A percentile compares a stretch with the other conserved stretches of the same genome.
phyloP scores from a whole-genome alignment of 2,329 filamentous ascomycete species.

The Raffaelea ambrosiae region DNA sequence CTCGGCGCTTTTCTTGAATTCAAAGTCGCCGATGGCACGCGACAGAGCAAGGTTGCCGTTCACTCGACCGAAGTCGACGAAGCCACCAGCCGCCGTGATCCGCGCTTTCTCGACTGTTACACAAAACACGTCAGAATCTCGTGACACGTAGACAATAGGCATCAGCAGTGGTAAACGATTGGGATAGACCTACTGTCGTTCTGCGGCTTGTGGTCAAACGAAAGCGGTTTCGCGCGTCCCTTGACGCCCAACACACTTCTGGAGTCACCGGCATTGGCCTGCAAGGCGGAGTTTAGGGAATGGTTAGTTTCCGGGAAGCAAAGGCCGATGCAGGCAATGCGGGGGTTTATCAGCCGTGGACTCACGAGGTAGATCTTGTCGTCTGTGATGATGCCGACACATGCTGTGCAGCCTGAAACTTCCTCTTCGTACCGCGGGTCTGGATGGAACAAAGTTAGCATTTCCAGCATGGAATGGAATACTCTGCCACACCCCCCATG shows the following conservation, averaged over 20 bases:
- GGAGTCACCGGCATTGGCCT: constrained; percentile 97
- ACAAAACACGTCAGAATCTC: too few relatives aligned
- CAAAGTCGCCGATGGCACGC: constrained; percentile 95
- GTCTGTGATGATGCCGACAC: constrained; percentile 78
- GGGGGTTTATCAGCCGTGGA: constrained; percentile 20
- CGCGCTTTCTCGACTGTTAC: constrained; percentile 79
- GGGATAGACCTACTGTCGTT: constrained; percentile 65
- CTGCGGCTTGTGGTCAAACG: constrained; percentile 98
- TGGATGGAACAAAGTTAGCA: constrained; percentile 27
- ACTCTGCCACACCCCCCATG: too few relatives aligned
- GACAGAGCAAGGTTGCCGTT: constrained; percentile 97
- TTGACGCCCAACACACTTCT: constrained; percentile 93
- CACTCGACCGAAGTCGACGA: constrained; percentile 96
- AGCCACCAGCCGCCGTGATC: constrained; percentile 91
- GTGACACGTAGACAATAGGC: too few relatives aligned
- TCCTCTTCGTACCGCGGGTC: constrained; percentile 97
- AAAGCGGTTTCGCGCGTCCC: constrained; percentile 91
- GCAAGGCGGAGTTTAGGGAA: neutral
- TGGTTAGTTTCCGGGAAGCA: constrained; percentile 2
- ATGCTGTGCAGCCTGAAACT: constrained; percentile 94
- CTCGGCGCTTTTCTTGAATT: constrained; percentile 99
- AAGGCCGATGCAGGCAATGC: neutral
- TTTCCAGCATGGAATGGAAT: neutral
- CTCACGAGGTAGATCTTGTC: constrained; percentile 93
- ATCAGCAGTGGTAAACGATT: neutral